Conservation (phyloP, 2,329 filamentous ascomycete genomes). For the Penicillium brevicompactum region DNA sequence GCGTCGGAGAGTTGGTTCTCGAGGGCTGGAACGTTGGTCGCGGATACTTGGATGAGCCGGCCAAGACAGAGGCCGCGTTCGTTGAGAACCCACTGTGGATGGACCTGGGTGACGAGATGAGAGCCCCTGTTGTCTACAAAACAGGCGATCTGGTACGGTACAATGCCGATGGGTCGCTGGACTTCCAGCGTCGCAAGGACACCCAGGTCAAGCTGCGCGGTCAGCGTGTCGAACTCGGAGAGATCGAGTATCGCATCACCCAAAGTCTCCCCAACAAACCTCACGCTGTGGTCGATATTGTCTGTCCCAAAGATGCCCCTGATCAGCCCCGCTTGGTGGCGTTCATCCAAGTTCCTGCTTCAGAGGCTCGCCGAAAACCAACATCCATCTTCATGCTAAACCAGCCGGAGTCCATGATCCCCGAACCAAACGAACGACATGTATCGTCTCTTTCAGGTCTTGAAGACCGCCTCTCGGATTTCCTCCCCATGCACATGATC, state of each 20-base stretch:
- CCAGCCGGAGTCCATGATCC: slow-evolving; percentile 4
- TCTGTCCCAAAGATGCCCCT: slow-evolving; percentile 30
- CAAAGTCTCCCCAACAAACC: slow-evolving; percentile 25
- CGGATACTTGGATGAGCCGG: slow-evolving; percentile 38
- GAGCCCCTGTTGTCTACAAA: slow-evolving; percentile 25
- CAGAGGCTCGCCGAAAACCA: slow-evolving; percentile 15
- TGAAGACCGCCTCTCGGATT: slow-evolving; percentile 19
- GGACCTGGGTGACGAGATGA: slow-evolving; percentile 5
- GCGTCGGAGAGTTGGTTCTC: slow-evolving; percentile 45
- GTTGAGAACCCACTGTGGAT: slow-evolving; percentile 28
- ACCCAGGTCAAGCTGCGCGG: slow-evolving; percentile 34
- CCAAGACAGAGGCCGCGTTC: slow-evolving; percentile 23
- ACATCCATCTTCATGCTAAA: slow-evolving; percentile 3
- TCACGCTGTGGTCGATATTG: slow-evolving; percentile 53
- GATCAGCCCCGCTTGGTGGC: slow-evolving; percentile 29
- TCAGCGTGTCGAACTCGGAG: slow-evolving; percentile 33
- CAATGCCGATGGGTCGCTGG: slow-evolving; percentile 25
- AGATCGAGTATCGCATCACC: slow-evolving; percentile 35
- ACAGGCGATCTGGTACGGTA: slow-evolving; percentile 36
- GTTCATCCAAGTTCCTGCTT: slow-evolving; percentile 24
- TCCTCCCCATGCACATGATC: slow-evolving; percentile 32
- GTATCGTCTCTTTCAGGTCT: slow-evolving; percentile 13
- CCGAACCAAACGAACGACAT: slow-evolving; percentile 7
- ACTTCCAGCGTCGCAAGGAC: slow-evolving; percentile 34
- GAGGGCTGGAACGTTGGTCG: slow-evolving; percentile 44